Percentiles rank a stretch among this genome's conserved stretches.
phyloP scores from a whole-genome alignment of 2,329 filamentous ascomycete species.

The Arthroderma sp. region DNA sequence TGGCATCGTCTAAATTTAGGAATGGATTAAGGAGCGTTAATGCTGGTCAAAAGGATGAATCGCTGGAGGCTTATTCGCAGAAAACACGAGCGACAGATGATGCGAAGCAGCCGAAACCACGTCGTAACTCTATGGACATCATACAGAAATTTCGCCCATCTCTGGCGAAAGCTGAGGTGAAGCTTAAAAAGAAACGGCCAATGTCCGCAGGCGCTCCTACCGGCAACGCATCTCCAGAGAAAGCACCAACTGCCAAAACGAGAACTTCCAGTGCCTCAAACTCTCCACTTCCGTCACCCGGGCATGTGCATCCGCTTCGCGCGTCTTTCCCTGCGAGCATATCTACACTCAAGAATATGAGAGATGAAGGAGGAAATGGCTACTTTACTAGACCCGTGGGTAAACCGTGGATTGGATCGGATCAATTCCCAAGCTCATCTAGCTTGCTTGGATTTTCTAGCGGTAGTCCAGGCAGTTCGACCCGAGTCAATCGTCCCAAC shows the following conservation, averaged over 20 bases:
- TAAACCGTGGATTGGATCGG: slow-evolving; percentile 4
- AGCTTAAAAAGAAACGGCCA: slow-evolving; percentile 4
- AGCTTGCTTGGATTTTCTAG: background rate
- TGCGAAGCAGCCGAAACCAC: background rate
- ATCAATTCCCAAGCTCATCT: slow-evolving; percentile 4
- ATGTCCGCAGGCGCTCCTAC: background rate
- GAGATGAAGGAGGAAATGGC: background rate
- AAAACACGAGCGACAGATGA: background rate
- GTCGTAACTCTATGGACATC: slow-evolving; percentile 10
- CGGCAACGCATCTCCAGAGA: background rate
- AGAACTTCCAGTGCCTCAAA: background rate
- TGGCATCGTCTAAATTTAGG: background rate
- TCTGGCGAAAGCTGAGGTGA: background rate
- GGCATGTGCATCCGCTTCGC: background rate
- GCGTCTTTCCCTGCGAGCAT: background rate
- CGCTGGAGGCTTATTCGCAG: background rate
- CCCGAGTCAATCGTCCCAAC: background rate
- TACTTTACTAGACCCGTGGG: background rate
- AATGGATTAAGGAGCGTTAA: background rate
- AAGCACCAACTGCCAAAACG: background rate
- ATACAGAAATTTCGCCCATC: slow-evolving; percentile 9
- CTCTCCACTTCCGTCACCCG: background rate
- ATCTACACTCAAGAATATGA: background rate
- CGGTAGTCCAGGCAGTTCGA: background rate
- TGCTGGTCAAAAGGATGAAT: background rate